Percentiles rank a stretch among this genome's conserved stretches.
phyloP scores from a whole-genome alignment of 495 filamentous ascomycete species.

The Hypomontagnella submonticulosa region DNA sequence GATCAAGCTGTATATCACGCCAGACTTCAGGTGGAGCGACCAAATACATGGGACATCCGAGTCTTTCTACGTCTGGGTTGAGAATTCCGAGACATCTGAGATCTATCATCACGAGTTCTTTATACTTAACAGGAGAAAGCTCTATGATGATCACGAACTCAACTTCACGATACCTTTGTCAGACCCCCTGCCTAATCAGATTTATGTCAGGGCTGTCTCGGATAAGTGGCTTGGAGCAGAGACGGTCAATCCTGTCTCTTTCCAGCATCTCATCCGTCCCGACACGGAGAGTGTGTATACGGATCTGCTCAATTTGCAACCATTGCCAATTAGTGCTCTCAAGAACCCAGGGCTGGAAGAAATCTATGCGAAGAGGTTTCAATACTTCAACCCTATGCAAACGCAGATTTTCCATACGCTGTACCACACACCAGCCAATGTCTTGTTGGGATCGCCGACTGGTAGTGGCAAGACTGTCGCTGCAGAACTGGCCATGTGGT shows the following conservation, averaged over 20 bases:
- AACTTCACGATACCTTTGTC: constrained; percentile 97
- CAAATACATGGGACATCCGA: constrained; percentile 93
- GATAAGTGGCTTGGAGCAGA: constrained; percentile 98
- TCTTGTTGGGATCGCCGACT: constrained; percentile 95
- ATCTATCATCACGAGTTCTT: constrained; percentile 99
- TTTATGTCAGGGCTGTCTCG: constrained; percentile 93
- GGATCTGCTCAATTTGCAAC: constrained; percentile 90
- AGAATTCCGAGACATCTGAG: constrained; percentile 96
- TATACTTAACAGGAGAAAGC: constrained; percentile 86
- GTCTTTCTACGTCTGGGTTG: constrained; percentile 98
- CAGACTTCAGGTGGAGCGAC: constrained; percentile 96
- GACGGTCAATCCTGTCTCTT: constrained; percentile 92
- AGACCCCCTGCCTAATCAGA: constrained; percentile 91
- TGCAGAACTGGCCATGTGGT: constrained; percentile 99
- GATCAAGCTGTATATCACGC: constrained; percentile 83
- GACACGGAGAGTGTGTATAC: constrained; percentile 98
- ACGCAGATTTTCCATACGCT: constrained; percentile 97
- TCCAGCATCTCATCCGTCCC: constrained; percentile 96
- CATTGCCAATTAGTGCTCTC: constrained; percentile 85
- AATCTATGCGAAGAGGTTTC: constrained; percentile 86
- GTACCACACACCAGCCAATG: constrained; percentile 90
- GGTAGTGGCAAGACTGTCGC: constrained; percentile 98
- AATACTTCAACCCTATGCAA: constrained; percentile 99
- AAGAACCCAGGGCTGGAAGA: constrained; percentile 89
- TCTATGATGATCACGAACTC: constrained; percentile 93